A percentile compares a stretch with the other conserved stretches of the same genome.
These are phyloP conservation scores for Osmanthus fragrans DNA, from an alignment of 257 asterid species.

Conservation along the genomic window DNA sequence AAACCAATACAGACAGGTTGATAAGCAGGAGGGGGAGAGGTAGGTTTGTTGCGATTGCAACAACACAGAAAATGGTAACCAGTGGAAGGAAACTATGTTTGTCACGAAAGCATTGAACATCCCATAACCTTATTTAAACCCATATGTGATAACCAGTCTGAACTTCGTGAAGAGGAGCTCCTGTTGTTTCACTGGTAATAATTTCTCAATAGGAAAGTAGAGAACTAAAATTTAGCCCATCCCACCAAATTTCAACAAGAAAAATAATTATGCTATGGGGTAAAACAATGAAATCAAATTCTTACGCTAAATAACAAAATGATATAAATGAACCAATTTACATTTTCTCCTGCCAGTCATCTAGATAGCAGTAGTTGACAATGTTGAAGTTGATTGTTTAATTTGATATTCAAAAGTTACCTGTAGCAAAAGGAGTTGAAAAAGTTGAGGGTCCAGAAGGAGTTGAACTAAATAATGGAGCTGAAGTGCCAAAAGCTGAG, in stretches of 20 bases:
- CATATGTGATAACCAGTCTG: neutral
- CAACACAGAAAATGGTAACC: constrained; percentile 4
- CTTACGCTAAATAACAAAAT: neutral
- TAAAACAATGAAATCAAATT: too few relatives aligned
- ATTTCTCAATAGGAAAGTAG: neutral
- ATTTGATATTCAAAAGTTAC: constrained; percentile 33
- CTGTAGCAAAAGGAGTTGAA: constrained; percentile 74
- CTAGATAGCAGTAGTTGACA: constrained; percentile 4
- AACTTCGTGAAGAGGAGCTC: neutral
- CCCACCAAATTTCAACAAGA: too few relatives aligned
- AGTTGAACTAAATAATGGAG: constrained; percentile 65
- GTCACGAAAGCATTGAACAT: neutral
- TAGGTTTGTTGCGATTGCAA: constrained; percentile 1
- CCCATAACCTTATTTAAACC: neutral
- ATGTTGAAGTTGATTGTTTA: neutral
- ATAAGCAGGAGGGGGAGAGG: neutral
- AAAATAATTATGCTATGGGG: too few relatives aligned
- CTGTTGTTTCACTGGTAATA: neutral
- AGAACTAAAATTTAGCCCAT: too few relatives aligned
- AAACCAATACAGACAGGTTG: neutral
- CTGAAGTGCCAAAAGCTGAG: constrained; percentile 47
- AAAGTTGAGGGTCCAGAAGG: constrained; percentile 65
- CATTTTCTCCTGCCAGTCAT: neutral
- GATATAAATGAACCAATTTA: neutral
- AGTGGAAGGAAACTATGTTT: neutral